Evolutionary conservation across 148 eudicot genomes (phyloP).

Genomic region (Persicaria tinctoria): DNA sequence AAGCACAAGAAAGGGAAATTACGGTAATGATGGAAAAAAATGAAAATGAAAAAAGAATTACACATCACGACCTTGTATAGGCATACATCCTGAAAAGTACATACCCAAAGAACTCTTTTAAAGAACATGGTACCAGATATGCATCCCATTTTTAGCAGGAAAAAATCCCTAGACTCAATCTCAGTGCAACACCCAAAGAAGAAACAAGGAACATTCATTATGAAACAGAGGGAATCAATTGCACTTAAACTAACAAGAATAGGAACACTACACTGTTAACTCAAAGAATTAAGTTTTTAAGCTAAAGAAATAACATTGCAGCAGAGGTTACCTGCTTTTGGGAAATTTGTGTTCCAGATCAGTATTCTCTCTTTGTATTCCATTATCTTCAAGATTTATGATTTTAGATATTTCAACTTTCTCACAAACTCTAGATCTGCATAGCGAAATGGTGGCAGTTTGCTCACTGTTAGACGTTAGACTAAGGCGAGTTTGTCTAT

Average conservation of each 20-base stretch:
- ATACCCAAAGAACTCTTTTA: too few species aligned
- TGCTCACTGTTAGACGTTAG: slow-evolving; percentile 16
- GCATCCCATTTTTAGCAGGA: not conserved
- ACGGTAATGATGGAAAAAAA: not conserved
- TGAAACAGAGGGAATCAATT: not conserved
- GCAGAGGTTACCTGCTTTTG: slow-evolving; percentile 35
- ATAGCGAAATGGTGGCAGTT: slow-evolving; percentile 17
- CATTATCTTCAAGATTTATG: slow-evolving; percentile 22
- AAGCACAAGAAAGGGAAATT: not conserved
- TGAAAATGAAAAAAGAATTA: not conserved
- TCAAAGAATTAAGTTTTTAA: not conserved
- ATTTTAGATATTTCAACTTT: slow-evolving; percentile 23
- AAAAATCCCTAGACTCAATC: not conserved
- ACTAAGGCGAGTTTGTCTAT: slow-evolving; percentile 22
- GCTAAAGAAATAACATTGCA: slow-evolving; percentile 2
- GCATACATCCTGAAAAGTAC: too few species aligned
- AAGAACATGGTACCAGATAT: too few species aligned
- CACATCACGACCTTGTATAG: too few species aligned
- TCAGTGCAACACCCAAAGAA: not conserved
- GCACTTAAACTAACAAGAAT: not conserved
- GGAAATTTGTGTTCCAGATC: slow-evolving; percentile 28
- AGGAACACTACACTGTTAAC: not conserved
- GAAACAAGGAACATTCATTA: not conserved
- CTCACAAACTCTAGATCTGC: slow-evolving; percentile 21
- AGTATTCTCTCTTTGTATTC: slow-evolving; percentile 22